phyloP scores from a whole-genome alignment of 495 filamentous ascomycete species.

The Massariosphaeria phaeospora region DNA sequence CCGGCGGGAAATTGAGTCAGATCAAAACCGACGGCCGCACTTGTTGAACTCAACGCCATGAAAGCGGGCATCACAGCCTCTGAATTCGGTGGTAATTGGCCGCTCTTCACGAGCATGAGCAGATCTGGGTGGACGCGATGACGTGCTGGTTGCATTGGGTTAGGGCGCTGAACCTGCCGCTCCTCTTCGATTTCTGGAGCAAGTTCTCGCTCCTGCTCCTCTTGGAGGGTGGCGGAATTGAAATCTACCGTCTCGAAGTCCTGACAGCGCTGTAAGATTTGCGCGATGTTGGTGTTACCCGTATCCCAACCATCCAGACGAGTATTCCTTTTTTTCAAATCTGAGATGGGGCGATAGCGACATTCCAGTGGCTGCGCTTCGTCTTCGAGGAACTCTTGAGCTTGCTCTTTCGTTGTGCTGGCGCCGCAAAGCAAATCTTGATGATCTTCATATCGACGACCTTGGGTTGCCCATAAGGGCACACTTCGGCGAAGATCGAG shows the following conservation, averaged over 20 bases:
- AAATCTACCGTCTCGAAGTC: conserved; percentile 44
- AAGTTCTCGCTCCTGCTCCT: conserved; percentile 69
- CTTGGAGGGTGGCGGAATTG: conserved; percentile 46
- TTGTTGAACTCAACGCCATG: conserved; percentile 42
- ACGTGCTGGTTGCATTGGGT: conserved; percentile 31
- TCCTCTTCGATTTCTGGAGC: conserved; percentile 60
- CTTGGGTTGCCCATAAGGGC: conserved; percentile 59
- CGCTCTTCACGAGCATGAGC: conserved; percentile 39
- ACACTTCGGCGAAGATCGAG: conserved; percentile 46
- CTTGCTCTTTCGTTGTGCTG: conserved; percentile 32
- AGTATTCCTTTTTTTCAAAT: background rate
- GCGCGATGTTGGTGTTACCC: conserved; percentile 25
- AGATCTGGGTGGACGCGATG: conserved; percentile 51
- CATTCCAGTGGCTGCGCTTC: conserved; percentile 47
- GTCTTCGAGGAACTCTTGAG: conserved; percentile 46
- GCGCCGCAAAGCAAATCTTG: conserved; percentile 1
- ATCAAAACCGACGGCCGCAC: conserved; percentile 36
- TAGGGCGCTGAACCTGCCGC: conserved; percentile 50
- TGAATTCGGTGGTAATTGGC: conserved; percentile 24
- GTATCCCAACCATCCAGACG: background rate
- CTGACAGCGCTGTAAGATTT: conserved; percentile 43
- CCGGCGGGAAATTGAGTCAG: conserved; percentile 40
- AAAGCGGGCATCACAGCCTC: conserved; percentile 49
- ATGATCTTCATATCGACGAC: conserved; percentile 40
- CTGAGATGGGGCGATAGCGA: conserved; percentile 37